These are phyloP conservation scores for Annulohypoxylon stygium DNA, from an alignment of 495 filamentous ascomycete species.

Conservation along the genomic window DNA sequence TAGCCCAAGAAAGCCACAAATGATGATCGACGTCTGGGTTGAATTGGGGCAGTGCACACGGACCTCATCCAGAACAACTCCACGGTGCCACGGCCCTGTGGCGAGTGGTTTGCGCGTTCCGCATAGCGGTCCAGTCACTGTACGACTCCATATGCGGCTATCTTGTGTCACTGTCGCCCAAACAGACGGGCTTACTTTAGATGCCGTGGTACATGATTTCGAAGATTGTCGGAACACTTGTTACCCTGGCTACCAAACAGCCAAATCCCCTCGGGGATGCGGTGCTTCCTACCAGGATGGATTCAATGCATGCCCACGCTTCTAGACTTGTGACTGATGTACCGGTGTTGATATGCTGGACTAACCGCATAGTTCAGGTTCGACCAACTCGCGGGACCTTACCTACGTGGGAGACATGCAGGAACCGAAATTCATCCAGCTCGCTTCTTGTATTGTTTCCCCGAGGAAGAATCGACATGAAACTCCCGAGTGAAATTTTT, in stretches of 20 bases:
- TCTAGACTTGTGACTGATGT: slow-evolving; percentile 13
- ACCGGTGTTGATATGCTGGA: slow-evolving; percentile 14
- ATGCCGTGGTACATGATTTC: slow-evolving; percentile 32
- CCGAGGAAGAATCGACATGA: neutral
- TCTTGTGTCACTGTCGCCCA: slow-evolving; percentile 33
- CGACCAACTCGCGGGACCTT: slow-evolving; percentile 6
- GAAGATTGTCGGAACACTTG: slow-evolving; percentile 32
- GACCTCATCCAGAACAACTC: slow-evolving; percentile 1
- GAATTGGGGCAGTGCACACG: slow-evolving; percentile 43
- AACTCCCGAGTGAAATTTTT: slow-evolving; percentile 1
- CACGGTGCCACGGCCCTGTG: slow-evolving; percentile 36
- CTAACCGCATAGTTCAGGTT: slow-evolving; percentile 17
- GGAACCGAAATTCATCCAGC: slow-evolving; percentile 3
- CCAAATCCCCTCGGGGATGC: slow-evolving; percentile 15
- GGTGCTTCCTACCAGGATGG: slow-evolving; percentile 30
- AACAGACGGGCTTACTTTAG: slow-evolving; percentile 16
- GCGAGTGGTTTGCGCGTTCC: slow-evolving; percentile 48
- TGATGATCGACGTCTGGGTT: slow-evolving; percentile 39
- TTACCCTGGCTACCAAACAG: slow-evolving; percentile 5
- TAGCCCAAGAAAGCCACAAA: slow-evolving; percentile 40
- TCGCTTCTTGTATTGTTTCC: neutral
- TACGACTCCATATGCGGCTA: slow-evolving; percentile 44
- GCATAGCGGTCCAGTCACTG: slow-evolving; percentile 26
- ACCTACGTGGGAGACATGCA: slow-evolving; percentile 26
- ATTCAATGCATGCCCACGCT: slow-evolving; percentile 9